These are phyloP conservation scores for Candida orba DNA, from an alignment of 805 yeast genomes.

Conservation along the genomic window DNA sequence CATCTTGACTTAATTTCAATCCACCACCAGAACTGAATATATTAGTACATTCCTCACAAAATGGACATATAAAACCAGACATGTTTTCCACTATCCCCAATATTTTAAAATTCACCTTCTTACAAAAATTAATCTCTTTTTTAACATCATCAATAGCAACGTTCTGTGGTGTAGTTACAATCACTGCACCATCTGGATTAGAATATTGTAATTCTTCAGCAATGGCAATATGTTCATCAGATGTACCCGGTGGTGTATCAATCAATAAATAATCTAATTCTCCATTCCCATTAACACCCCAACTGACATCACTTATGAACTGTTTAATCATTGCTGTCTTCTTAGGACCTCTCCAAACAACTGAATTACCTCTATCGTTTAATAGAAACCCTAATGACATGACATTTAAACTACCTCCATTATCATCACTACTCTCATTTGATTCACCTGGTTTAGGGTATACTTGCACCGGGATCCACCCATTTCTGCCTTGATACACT, in stretches of 20 bases:
- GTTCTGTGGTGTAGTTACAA: slow-evolving; percentile 94
- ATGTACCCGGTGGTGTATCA: slow-evolving; percentile 98
- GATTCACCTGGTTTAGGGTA: slow-evolving; percentile 25
- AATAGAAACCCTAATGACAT: slow-evolving; percentile 88
- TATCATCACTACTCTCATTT: slow-evolving; percentile 10
- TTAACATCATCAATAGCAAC: slow-evolving; percentile 92
- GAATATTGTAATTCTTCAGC: slow-evolving; percentile 78
- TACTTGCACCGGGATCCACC: slow-evolving; percentile 84
- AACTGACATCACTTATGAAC: slow-evolving; percentile 80
- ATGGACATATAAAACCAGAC: slow-evolving; percentile 95
- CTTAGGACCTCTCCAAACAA: slow-evolving; percentile 98
- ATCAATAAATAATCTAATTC: slow-evolving; percentile 63
- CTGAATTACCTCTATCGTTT: slow-evolving; percentile 78
- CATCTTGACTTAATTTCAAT: slow-evolving; percentile 51
- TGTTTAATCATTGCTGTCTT: slow-evolving; percentile 97
- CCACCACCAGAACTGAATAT: slow-evolving; percentile 96
- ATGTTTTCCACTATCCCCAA: slow-evolving; percentile 91
- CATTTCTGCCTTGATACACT: slow-evolving; percentile 71
- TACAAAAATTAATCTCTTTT: slow-evolving; percentile 90
- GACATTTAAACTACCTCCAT: slow-evolving; percentile 30
- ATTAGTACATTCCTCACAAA: slow-evolving; percentile 86
- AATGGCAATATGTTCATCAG: slow-evolving; percentile 95
- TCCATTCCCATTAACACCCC: slow-evolving; percentile 49
- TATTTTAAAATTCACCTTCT: slow-evolving; percentile 70
- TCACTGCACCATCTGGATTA: slow-evolving; percentile 82